Evolutionary conservation across 805 yeast genomes (phyloP), one percentile per base, ranked within the genome.

Genomic region (Schwanniomyces vanrijiae): DNA sequence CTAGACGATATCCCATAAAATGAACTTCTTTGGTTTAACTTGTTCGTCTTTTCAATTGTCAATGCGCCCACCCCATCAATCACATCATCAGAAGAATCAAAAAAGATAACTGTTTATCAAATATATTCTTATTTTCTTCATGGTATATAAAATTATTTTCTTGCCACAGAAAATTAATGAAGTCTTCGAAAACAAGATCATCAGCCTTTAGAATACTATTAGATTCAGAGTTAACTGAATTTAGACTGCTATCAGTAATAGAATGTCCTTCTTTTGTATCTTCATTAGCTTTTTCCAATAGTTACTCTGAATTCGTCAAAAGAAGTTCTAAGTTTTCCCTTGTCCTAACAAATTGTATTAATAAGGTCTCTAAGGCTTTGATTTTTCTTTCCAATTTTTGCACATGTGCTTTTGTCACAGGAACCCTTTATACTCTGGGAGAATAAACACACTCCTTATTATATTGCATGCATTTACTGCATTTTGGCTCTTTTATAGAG

Each of bases 11-110:
- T 29, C 3, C 55, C 55, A 42, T 49, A 49, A 25, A 46, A 51
- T 20, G 35, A 22, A 18, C 44, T 50, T 5, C 39, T 29, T 24
- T 28, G 29, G 11, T 21, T 37, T 21, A 37, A 19, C 20, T 19
- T 38, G 19, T 28, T 31, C 8, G 22, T 31, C 10, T 39, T 40
- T 14, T 38, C 55, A 21, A 45, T 45, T 6, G 49, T 38, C 24
- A 51, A 31, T 1, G 53, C 54, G 21, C 56, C 44, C 52, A 50
- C 50, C 9, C 56, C 53, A 35, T 48, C 54, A 8, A 48, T 26
- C 10, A 29, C 34, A 28, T 25, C 38, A 29, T 10, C 29, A 11
- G 40, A 37, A 2, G 40, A 37, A 8, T 37, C 18, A 28, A 28
- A 28, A 13, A 28, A 28, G n/a, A 13, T 11, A 28, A 28, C 5